Evolutionary conservation across 169 alveolate species (phyloP).

Genomic region (Perkinsus olseni): DNA sequence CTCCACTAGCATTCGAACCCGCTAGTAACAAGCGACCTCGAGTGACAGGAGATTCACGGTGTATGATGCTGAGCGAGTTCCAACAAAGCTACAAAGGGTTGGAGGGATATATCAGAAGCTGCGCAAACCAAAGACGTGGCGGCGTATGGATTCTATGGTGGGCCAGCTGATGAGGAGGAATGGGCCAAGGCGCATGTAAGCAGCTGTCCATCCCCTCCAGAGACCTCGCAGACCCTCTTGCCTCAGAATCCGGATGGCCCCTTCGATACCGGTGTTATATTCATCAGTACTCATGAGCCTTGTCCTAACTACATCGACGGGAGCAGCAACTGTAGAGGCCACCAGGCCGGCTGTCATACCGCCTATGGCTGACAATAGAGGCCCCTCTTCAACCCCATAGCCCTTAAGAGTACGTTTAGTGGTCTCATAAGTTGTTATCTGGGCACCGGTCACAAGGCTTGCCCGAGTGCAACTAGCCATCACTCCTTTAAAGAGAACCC

Average conservation of each 20-base stretch:
- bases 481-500: neutral
- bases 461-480: neutral
- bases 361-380: neutral
- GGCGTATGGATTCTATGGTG: neutral
- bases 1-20: too few relatives aligned
- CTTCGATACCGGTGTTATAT: neutral
- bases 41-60: too few relatives aligned
- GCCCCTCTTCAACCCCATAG: neutral
- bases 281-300: neutral
- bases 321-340: neutral
- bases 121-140: neutral
- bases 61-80: too few relatives aligned
- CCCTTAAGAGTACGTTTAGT: neutral
- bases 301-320: neutral
- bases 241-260: neutral
- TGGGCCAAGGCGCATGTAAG: neutral
- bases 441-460: neutral
- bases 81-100: too few relatives aligned
- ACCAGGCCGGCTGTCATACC: neutral
- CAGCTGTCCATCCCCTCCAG: neutral
- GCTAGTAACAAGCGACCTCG: too few relatives aligned
- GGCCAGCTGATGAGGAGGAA: neutral
- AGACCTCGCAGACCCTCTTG: neutral
- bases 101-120: too few relatives aligned
- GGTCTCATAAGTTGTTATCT: neutral